These are phyloP conservation scores for Jamesozyma lodderae DNA, from an alignment of 805 yeast species.

Conservation along the genomic window DNA sequence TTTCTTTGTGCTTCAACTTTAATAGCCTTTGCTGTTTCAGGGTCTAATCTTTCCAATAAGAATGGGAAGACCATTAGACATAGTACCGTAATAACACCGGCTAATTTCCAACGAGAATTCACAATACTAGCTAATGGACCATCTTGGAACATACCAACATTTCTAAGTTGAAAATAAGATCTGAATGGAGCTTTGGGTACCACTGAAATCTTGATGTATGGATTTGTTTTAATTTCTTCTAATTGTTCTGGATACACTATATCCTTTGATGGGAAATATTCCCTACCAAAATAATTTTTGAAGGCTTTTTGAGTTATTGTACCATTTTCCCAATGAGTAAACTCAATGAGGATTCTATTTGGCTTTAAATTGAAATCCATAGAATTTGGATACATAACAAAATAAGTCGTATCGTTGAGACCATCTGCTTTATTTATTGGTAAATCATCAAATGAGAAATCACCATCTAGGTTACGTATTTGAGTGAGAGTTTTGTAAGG, in stretches of 20 bases:
- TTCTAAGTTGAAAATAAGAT: conserved; percentile 28
- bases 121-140: conserved; percentile 33
- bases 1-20: conserved; percentile 25
- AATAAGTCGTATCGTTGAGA: conserved; percentile 22
- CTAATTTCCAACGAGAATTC: conserved; percentile 33
- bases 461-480: conserved; percentile 16
- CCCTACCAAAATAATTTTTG: conserved; percentile 28
- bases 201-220: conserved; percentile 18
- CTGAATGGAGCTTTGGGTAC: conserved; percentile 28
- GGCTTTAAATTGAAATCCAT: conserved; percentile 29
- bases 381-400: conserved; percentile 23
- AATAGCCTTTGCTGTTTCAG: conserved; percentile 32
- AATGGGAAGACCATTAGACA: conserved; percentile 27
- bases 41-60: conserved; percentile 34
- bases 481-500: conserved; percentile 11
- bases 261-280: conserved; percentile 28
- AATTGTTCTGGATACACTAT: conserved; percentile 25
- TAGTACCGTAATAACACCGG: conserved; percentile 24
- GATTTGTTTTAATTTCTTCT: conserved; percentile 14
- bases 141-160: conserved; percentile 26
- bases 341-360: conserved; percentile 25
- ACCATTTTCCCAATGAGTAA: conserved; percentile 15
- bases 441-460: conserved; percentile 21
- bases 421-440: conserved; percentile 23
- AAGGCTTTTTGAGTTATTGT: conserved; percentile 16